phyloP scores from a whole-genome alignment of 2,329 filamentous ascomycete genomes.

The Zopfia rhizophila region DNA sequence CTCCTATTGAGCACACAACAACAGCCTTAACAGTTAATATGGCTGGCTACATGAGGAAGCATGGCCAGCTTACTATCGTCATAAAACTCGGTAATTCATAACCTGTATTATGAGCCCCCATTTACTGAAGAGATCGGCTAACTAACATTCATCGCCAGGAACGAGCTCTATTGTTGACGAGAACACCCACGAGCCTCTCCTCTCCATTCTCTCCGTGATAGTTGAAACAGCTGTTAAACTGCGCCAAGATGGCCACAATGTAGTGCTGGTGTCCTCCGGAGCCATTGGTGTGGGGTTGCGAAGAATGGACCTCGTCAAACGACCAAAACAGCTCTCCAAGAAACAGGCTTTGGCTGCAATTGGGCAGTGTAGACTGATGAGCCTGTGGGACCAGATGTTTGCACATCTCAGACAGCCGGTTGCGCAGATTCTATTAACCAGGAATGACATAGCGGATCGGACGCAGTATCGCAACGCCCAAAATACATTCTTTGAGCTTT shows the following conservation, averaged over 20 bases:
- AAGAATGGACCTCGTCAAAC: constrained; percentile 86
- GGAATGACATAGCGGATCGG: constrained; percentile 96
- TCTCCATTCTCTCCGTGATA: constrained; percentile 90
- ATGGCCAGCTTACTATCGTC: constrained; percentile 74
- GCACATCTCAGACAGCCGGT: constrained; percentile 87
- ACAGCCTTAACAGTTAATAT: constrained; percentile 21
- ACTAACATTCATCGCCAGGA: constrained; percentile 65
- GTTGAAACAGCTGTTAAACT: constrained; percentile 93
- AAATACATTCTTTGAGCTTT: constrained; percentile 88
- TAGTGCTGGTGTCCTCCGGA: constrained; percentile 96
- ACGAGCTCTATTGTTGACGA: constrained; percentile 99
- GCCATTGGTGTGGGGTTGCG: constrained; percentile 94
- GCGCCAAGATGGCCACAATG: constrained; percentile 88
- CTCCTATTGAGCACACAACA: neutral
- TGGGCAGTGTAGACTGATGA: constrained; percentile 93
- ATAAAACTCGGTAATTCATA: constrained; percentile 80
- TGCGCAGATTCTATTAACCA: constrained; percentile 91
- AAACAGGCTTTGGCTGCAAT: constrained; percentile 95
- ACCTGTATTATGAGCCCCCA: constrained; percentile 36
- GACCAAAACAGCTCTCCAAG: constrained; percentile 89
- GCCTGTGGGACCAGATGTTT: constrained; percentile 94
- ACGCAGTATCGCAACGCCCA: constrained; percentile 97
- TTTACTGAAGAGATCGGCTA: constrained; percentile 34
- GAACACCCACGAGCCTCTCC: constrained; percentile 88
- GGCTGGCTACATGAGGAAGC: constrained; percentile 62